Base-by-base conservation (phyloP, 768 basidiomycete species). In the Auricularia auricula-judae region DNA sequence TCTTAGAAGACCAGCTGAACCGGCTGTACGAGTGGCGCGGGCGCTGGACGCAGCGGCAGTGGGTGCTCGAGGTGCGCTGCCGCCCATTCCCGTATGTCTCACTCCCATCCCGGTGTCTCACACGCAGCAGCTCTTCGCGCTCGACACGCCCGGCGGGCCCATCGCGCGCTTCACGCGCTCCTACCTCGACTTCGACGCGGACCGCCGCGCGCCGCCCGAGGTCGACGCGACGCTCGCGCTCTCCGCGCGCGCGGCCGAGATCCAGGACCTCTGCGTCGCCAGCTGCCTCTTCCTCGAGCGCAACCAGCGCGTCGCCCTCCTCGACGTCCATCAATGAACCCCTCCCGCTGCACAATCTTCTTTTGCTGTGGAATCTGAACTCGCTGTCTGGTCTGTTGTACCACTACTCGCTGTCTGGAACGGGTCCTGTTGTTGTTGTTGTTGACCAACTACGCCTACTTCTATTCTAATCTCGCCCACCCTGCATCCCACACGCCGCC, bases 91-190 rank as follows among this genome's bases (percentile, higher is more conserved):
- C 39, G 39, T 23, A 18, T 51, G 5, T 11, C 43, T 44, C 18
- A 44, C 43, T 18, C 43, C 43, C 10, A 2, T 11, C 18, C 43
- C 43, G 11, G 18, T 16, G 21, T 51, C 47, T 51, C 47, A 51
- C 47, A 18, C 7, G 3, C 47, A 3, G 47, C 33, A 65, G 58
- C 56, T 65, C 4, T 65, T 56, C 33, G 64, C 64, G 18, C 29
- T 60, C 11, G 64, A 65, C 60, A 42, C 64, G 12, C 64, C 64
- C 16, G 64, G 58, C 8, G 42, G 10, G 10, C 64, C 64, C 47
- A 61, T 65, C 39, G 64, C 64, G 33, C 11, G 58, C 10, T 65
- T 42, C 39, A 61, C 64, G 35, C 56, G 56, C 29, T 29, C 56
- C 23, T 59, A 33, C 23, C 12, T 59, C 56, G 56, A 59, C 56